Evolutionary conservation across 2,329 filamentous ascomycete species (phyloP), one percentile per base, ranked within the genome.

Genomic region (Karstenula rhodostoma): DNA sequence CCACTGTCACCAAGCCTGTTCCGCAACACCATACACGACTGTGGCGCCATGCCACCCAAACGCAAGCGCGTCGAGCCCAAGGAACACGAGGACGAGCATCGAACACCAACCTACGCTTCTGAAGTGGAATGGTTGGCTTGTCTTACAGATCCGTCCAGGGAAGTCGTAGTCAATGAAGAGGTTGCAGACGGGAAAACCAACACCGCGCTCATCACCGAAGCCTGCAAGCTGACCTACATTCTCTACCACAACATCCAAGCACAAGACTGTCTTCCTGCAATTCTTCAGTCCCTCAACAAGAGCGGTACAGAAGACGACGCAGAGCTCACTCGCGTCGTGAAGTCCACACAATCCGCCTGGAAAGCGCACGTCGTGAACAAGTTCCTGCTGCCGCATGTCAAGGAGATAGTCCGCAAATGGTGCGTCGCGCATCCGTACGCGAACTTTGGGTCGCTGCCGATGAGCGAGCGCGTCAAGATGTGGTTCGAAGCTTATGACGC

Each of bases 401-500:
- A 55, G 27, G 55, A 61, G 35, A 5, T 51, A 1, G 33, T 50
- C 8, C 59, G 55, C 8, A 61, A 57, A 25, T 61, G 55, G 54
- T 35, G 49, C 4, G 50, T 57, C n/a, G 54, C 54, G 22, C 47
- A 55, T 27, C 51, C 59, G 1, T 61, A 52, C 15, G 42, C 43
- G 3, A 17, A 2, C 17, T 57, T 61, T 22, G 19, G 9, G 3
- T 19, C 37, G 17, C 46, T 61, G 10, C 33, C 49, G 8, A 15
- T 19, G 2, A 27, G n/a, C 8, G 49, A 57, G 1, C 59, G 59
- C 9, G 37, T 46, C n/a, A 29, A 40, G 25, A 2, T 57, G 17
- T 61, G 59, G 59, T 29, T 58, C 25, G 23, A 43, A 5, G 59
- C 46, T 4, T 61, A 61, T 35, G 55, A 61, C 22, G 29, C 40